Conservation (phyloP, 2,329 filamentous ascomycete species). For the Aspergillus niger region DNA sequence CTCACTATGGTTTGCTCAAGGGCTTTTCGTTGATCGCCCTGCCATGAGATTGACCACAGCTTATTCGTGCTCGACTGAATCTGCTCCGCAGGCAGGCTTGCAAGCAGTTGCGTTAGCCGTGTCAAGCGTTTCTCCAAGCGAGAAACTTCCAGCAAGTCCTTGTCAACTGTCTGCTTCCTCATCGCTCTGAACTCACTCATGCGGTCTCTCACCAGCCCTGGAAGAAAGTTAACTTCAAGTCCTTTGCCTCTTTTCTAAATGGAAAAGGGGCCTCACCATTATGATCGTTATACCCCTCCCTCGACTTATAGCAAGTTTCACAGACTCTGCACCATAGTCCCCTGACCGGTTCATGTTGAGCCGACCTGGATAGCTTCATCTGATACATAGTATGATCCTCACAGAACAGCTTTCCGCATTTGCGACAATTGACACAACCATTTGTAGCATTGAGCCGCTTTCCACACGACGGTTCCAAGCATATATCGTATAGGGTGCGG, state of each 20-base stretch:
- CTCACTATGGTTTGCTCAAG: constrained; percentile 90
- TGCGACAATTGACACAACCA: constrained; percentile 87
- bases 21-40: constrained; percentile 74
- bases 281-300: constrained; percentile 93
- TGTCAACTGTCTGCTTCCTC: constrained; percentile 77
- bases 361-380: constrained; percentile 91
- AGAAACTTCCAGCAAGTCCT: constrained; percentile 82
- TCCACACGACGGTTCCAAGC: constrained; percentile 84
- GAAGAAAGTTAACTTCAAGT: constrained; percentile 9
- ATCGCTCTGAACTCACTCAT: constrained; percentile 69
- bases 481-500: constrained; percentile 71
- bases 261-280: constrained; percentile 48
- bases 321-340: constrained; percentile 95
- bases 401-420: constrained; percentile 91
- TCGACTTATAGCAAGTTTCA: constrained; percentile 98
- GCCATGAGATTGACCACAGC: constrained; percentile 59
- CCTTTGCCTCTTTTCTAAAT: neutral
- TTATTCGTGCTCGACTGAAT: constrained; percentile 53
- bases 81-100: constrained; percentile 70
- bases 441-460: constrained; percentile 76
- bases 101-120: constrained; percentile 81
- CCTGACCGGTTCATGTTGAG: constrained; percentile 83
- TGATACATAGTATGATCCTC: constrained; percentile 99
- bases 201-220: constrained; percentile 68
- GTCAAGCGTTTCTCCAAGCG: constrained; percentile 89